Base-by-base conservation (phyloP, 805 yeast genomes). In the Teunomyces kruisii region DNA sequence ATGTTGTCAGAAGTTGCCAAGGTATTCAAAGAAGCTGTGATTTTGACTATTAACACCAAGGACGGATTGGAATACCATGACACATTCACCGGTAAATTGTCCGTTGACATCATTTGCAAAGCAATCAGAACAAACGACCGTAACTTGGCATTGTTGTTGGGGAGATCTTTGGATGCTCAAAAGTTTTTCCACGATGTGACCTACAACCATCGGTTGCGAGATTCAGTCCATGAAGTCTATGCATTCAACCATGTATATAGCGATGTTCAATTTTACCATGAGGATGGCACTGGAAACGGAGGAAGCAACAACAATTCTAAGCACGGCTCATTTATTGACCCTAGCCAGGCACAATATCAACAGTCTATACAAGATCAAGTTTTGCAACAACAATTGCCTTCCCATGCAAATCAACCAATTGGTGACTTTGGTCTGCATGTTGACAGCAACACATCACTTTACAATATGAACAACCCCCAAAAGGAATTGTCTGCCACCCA, bases 161-260 rank as follows among this genome's bases (percentile, higher is more conserved):
- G 98, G 24, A 76, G 99, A 51, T 84, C 97, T 0, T 70, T 94
- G 44, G 98, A 94, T 67, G 96, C 97, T 1, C 98, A 94, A 57
- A 88, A 88, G 62, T 80, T 89, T 45, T 90, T 94, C 65, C 96
- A 89, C 59, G 99, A 94, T 67, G 97, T 91, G 19, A 87, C 97
- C 0, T 92, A 92, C 65, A 96, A 90, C 56, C 98, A 91, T 62
- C 75, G 97, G 40, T 73, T 94, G 43, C 76, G 99, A 52, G 99
- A 94, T 65, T 87, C 96, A 0, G 78, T 76, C 15, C 80, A 78
- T 58, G 99, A 94, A 63, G 87, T 92, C 17, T 94, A 92, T 63
- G 95, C 88, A 54, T 88, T 92, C 56, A 79, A 79, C 39, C 84
- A 81, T 48, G 75, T 73, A 9, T 75, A 76, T 49, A 69, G 76